phyloP scores from a whole-genome alignment of 768 basidiomycete genomes.

The Serpula lacrymans region DNA sequence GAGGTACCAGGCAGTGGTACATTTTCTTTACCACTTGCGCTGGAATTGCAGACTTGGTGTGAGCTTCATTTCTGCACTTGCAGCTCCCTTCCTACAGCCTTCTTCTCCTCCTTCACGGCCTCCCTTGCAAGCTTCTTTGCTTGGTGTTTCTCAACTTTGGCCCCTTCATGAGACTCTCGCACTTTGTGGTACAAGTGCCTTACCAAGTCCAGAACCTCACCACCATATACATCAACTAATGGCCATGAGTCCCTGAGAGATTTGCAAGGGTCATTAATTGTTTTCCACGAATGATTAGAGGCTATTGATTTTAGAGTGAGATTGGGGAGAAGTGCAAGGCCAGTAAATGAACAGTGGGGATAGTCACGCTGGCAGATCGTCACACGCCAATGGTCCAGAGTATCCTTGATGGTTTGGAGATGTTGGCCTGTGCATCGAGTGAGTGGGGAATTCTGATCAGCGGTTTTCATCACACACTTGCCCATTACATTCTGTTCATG shows the following conservation, averaged over 20 bases:
- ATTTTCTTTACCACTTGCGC: conserved; percentile 2
- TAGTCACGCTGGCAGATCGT: too few relatives aligned
- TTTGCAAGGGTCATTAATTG: conserved; percentile 9
- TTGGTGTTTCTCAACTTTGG: conserved; percentile 6
- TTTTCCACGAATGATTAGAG: conserved; percentile 5
- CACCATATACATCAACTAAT: conserved; percentile 16
- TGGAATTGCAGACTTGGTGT: background rate
- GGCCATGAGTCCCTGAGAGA: background rate
- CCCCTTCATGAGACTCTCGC: too few relatives aligned
- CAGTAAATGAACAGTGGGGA: conserved; percentile 2
- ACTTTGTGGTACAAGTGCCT: conserved; percentile 6
- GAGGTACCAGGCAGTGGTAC: conserved; percentile 1
- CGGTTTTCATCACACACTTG: conserved; percentile 17
- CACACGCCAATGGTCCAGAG: conserved; percentile 6
- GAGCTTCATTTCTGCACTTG: background rate
- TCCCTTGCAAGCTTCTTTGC: conserved; percentile 3
- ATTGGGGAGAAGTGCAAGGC: conserved; percentile 21
- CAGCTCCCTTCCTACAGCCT: background rate
- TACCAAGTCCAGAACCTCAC: conserved; percentile 18
- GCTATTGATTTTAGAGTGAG: conserved; percentile 21
- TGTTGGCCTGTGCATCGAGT: conserved; percentile 9
- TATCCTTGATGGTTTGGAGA: background rate
- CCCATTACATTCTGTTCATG: conserved; percentile 13
- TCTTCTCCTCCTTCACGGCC: conserved; percentile 2
- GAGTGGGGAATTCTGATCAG: background rate